These are phyloP conservation scores for Pseudodiploospora longispora DNA, from an alignment of 2,329 filamentous ascomycete species.

Conservation along the genomic window DNA sequence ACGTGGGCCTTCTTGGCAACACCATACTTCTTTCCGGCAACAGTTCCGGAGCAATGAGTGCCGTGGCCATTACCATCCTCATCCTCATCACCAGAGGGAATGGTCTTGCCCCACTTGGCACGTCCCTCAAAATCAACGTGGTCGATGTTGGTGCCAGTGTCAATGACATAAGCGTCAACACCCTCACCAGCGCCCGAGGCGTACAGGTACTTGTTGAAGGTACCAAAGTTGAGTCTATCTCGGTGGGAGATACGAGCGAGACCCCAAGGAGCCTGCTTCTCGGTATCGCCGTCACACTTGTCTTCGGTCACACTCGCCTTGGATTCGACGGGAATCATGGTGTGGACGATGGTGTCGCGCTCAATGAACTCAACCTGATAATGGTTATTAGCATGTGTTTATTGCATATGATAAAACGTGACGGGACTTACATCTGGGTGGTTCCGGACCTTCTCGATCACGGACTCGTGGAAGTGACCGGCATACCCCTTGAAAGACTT, in stretches of 20 bases:
- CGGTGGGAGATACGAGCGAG: slow-evolving; percentile 97
- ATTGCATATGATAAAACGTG: slow-evolving; percentile 1
- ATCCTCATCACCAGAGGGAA: slow-evolving; percentile 76
- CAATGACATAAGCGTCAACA: slow-evolving; percentile 97
- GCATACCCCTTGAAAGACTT: slow-evolving; percentile 81
- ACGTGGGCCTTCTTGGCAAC: slow-evolving; percentile 98
- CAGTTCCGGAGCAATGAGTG: slow-evolving; percentile 97
- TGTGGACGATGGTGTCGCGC: slow-evolving; percentile 86
- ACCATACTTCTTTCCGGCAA: slow-evolving; percentile 97
- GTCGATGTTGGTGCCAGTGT: slow-evolving; percentile 88
- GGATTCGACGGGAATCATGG: slow-evolving; percentile 47
- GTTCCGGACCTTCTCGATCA: slow-evolving; percentile 85
- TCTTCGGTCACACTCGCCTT: slow-evolving; percentile 29
- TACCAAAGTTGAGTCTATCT: slow-evolving; percentile 75
- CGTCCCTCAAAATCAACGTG: slow-evolving; percentile 98
- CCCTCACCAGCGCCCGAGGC: slow-evolving; percentile 85
- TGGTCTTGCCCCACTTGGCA: slow-evolving; percentile 94
- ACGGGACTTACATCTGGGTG: slow-evolving; percentile 85
- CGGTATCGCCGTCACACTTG: slow-evolving; percentile 50
- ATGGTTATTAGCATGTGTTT: not conserved
- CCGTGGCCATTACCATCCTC: slow-evolving; percentile 96
- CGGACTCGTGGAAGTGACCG: slow-evolving; percentile 87
- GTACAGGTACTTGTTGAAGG: slow-evolving; percentile 98
- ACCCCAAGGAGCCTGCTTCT: slow-evolving; percentile 98
- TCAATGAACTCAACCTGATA: slow-evolving; percentile 89